phyloP scores from a whole-genome alignment of 1,284 basidiomycete species.

The Ceratobasidium sp. region DNA sequence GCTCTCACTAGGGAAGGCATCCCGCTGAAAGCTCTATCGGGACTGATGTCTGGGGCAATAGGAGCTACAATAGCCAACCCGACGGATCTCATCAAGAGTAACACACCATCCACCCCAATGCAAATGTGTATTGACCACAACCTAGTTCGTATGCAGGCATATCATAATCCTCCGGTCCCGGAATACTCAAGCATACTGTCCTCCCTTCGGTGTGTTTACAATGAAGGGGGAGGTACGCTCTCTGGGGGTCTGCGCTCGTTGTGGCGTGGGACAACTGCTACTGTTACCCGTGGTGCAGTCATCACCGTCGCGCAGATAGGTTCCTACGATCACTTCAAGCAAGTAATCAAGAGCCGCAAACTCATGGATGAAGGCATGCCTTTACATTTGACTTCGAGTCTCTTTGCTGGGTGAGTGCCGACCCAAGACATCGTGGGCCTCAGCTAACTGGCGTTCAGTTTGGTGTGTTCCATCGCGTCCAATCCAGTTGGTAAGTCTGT shows the following conservation, averaged over 20 bases:
- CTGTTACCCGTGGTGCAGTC: conserved; percentile 52
- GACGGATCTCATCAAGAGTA: conserved; percentile 54
- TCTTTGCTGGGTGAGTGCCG: conserved; percentile 52
- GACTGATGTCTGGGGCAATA: conserved; percentile 51
- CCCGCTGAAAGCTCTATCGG: conserved; percentile 51
- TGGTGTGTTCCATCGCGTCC: conserved; percentile 54
- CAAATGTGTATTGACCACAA: not conserved
- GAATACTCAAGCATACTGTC: conserved; percentile 51
- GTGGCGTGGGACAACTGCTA: conserved; percentile 53
- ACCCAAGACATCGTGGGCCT: no score
- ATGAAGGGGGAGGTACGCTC: conserved; percentile 49
- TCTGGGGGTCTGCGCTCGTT: conserved; percentile 50
- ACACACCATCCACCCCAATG: not conserved
- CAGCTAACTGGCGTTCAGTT: conserved; percentile 42
- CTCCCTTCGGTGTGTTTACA: conserved; percentile 51
- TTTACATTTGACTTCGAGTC: conserved; percentile 52
- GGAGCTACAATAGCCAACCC: conserved; percentile 54
- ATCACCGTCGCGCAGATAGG: conserved; percentile 53
- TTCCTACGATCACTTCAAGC: conserved; percentile 54
- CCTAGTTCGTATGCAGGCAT: conserved; percentile 54
- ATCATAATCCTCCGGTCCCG: conserved; percentile 50
- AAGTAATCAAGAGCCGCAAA: conserved; percentile 50
- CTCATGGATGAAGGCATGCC: conserved; percentile 52
- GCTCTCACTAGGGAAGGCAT: conserved; percentile 50
- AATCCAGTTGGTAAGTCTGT: conserved; percentile 52